A percentile compares a stretch with the other conserved stretches of the same genome.
These are phyloP conservation scores for Bathelium albidoporum DNA, from an alignment of 495 filamentous ascomycete species.

Conservation along the genomic window DNA sequence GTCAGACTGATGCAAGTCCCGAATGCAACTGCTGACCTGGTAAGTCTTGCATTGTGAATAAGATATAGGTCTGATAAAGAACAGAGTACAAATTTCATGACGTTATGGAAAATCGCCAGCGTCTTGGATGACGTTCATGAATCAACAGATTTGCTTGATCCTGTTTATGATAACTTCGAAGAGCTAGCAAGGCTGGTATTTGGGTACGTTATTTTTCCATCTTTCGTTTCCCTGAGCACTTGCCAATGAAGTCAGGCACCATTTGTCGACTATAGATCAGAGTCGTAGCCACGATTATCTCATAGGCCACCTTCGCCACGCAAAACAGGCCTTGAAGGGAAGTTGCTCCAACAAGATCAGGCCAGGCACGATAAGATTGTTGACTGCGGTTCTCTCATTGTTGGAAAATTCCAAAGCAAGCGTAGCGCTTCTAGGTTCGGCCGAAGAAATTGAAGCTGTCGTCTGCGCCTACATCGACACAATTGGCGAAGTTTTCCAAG, in stretches of 20 bases:
- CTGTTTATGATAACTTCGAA: not conserved
- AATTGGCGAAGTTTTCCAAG: not conserved
- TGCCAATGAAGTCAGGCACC: not conserved
- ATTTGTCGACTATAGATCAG: slow-evolving; percentile 6
- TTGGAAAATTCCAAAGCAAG: not conserved
- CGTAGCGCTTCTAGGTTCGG: not conserved
- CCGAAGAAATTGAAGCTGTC: not conserved
- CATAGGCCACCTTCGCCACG: not conserved
- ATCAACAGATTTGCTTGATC: not conserved
- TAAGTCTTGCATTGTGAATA: not conserved
- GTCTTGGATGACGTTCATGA: not conserved
- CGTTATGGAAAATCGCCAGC: slow-evolving; percentile 7
- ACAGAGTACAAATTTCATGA: not conserved
- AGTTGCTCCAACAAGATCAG: not conserved
- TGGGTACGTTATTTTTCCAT: not conserved
- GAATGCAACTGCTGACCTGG: slow-evolving; percentile 11
- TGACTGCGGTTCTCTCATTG: not conserved
- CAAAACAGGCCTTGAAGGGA: not conserved
- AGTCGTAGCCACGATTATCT: slow-evolving; percentile 6
- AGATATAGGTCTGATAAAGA: not conserved
- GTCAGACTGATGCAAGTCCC: slow-evolving; percentile 10
- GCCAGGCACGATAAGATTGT: not conserved
- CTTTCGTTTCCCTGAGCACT: not conserved
- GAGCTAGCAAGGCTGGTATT: slow-evolving; percentile 1
- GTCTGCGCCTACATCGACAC: not conserved